Conservation (phyloP, 2,329 filamentous ascomycete genomes). For the Nothophaeocryptopus gaeumannii region DNA sequence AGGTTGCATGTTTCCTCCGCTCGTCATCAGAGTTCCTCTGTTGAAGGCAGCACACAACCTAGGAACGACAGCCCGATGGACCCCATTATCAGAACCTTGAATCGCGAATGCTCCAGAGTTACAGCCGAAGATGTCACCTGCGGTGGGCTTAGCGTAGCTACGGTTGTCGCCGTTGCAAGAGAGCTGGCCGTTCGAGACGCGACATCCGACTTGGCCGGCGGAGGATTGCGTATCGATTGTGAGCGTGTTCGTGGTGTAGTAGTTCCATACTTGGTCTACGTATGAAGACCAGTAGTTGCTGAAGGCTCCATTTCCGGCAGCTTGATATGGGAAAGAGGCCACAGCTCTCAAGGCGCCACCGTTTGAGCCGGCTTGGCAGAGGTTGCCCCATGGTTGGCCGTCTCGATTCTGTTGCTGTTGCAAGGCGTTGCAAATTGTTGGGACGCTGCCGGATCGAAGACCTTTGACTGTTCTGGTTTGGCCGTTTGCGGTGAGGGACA, state of each 20-base stretch:
- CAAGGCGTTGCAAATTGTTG: constrained; percentile 54
- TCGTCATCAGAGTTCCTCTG: constrained; percentile 62
- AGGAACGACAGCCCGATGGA: constrained; percentile 61
- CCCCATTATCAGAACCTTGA: constrained; percentile 38
- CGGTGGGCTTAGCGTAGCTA: constrained; percentile 57
- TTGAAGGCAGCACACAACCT: constrained; percentile 76
- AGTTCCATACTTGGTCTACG: constrained; percentile 51
- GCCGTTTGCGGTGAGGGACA: constrained; percentile 52
- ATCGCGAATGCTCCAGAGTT: constrained; percentile 61
- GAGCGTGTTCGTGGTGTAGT: constrained; percentile 48
- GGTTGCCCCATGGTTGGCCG: constrained; percentile 60
- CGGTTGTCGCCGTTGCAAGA: constrained; percentile 42
- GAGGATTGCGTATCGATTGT: constrained; percentile 64
- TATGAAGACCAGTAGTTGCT: constrained; percentile 51
- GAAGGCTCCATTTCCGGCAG: constrained; percentile 46
- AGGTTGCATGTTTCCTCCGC: constrained; percentile 50
- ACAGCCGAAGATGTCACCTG: constrained; percentile 66
- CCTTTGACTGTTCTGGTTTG: constrained; percentile 54
- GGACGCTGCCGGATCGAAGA: constrained; percentile 56
- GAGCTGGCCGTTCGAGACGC: constrained; percentile 42
- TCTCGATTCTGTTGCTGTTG: constrained; percentile 55
- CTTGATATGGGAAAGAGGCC: constrained; percentile 44
- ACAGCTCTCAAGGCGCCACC: constrained; percentile 42
- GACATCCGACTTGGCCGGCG: constrained; percentile 53
- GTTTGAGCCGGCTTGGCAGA: constrained; percentile 49